Conservation (phyloP, 495 filamentous ascomycete genomes). For the Aspergillus affinis region DNA sequence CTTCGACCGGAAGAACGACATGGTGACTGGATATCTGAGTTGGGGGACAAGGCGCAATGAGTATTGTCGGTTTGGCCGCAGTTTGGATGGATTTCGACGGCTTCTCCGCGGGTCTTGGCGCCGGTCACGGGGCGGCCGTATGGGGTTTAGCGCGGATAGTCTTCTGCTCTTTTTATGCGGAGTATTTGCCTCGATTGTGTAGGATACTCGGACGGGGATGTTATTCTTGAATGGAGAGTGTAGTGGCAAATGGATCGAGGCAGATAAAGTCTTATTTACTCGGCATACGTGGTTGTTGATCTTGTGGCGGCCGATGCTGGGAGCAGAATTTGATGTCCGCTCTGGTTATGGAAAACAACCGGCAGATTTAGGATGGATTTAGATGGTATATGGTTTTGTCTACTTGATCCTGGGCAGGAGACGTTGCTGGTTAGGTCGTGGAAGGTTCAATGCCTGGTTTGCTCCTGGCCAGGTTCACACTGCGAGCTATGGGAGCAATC, state of each 20-base stretch:
- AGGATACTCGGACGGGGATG: too few species aligned
- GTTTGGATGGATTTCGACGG: constrained; percentile 1
- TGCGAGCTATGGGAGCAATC: not conserved
- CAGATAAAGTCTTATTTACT: too few species aligned
- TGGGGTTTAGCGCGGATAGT: not conserved
- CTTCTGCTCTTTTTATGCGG: not conserved
- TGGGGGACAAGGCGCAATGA: constrained; percentile 1
- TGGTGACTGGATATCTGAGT: constrained; percentile 28
- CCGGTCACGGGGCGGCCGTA: not conserved
- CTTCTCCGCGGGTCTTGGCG: not conserved
- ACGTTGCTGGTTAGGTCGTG: not conserved
- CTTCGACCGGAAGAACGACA: constrained; percentile 84
- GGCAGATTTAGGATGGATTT: not conserved
- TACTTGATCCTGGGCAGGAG: not conserved
- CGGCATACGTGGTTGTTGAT: not conserved
- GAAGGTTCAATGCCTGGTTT: not conserved
- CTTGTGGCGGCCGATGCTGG: not conserved
- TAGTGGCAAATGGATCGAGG: too few species aligned
- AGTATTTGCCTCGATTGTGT: too few species aligned
- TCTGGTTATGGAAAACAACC: not conserved
- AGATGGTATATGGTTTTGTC: not conserved
- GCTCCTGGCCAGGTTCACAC: not conserved
- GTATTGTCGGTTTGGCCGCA: constrained; percentile 1
- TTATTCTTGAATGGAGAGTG: too few species aligned
- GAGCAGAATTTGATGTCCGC: not conserved